These are phyloP conservation scores for Prunus fruticosa DNA, from an alignment of 306 rosid genomes.

Conservation along the genomic window DNA sequence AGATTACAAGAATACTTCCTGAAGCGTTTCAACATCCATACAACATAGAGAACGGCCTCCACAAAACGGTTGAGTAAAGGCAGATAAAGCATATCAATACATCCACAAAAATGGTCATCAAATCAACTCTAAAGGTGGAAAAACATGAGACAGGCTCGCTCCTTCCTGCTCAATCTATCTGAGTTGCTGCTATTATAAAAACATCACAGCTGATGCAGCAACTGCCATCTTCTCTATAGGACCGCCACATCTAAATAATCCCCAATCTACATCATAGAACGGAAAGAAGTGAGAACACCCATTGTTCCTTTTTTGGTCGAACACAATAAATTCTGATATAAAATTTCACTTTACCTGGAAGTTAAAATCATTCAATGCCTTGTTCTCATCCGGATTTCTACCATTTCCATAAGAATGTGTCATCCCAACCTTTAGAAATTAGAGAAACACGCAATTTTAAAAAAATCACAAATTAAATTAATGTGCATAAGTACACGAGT, in stretches of 20 bases:
- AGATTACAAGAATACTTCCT: background rate
- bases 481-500: background rate
- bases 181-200: background rate
- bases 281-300: conserved; percentile 12
- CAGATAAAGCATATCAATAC: background rate
- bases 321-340: background rate
- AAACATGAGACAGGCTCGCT: conserved; percentile 1
- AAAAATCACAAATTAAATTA: background rate
- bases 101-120: conserved; percentile 1
- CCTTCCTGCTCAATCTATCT: conserved; percentile 3
- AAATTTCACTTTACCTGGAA: conserved; percentile 36
- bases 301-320: background rate
- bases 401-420: conserved; percentile 44
- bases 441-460: background rate
- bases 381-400: conserved; percentile 35
- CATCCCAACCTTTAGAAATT: conserved; percentile 35
- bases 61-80: background rate
- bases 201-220: background rate
- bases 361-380: conserved; percentile 44
- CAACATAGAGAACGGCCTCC: conserved; percentile 7
- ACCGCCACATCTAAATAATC: conserved; percentile 60
- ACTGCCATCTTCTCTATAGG: conserved; percentile 22
- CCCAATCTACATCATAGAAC: conserved; percentile 41
- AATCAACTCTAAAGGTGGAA: background rate
- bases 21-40: background rate